These are phyloP conservation scores for Malassezia arunalokei DNA, from an alignment of 1,284 basidiomycete genomes.

Conservation along the genomic window DNA sequence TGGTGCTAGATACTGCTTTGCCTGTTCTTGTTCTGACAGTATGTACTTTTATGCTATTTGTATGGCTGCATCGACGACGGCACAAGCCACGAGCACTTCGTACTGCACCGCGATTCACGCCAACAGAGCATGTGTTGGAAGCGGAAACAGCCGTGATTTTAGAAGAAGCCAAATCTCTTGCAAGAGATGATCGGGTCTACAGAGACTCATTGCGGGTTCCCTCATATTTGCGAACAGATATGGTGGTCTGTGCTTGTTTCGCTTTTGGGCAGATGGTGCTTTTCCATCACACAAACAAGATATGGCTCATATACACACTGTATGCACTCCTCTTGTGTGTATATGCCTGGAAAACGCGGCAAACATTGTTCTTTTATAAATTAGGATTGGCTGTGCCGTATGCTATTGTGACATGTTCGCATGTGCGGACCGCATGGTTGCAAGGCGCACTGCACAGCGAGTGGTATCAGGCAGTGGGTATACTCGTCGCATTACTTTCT, in stretches of 20 bases:
- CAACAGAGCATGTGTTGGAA: not conserved
- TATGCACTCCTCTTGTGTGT: slow-evolving; percentile 12
- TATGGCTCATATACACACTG: not conserved
- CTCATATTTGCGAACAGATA: not conserved
- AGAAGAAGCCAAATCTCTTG: not conserved
- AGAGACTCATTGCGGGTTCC: not conserved
- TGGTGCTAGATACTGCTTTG: slow-evolving; percentile 2
- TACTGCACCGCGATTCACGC: not conserved
- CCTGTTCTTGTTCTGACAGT: not conserved
- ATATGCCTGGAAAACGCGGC: slow-evolving; percentile 20
- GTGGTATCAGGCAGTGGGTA: not conserved
- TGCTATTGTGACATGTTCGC: slow-evolving; percentile 11
- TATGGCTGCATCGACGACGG: too few relatives aligned
- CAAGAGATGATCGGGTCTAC: not conserved
- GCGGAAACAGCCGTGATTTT: not conserved
- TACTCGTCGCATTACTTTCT: slow-evolving; percentile 6
- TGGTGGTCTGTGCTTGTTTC: not conserved
- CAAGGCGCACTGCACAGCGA: too few relatives aligned
- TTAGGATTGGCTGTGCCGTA: slow-evolving; percentile 17
- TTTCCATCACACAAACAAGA: not conserved
- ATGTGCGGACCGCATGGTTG: slow-evolving; percentile 14
- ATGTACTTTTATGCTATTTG: not conserved
- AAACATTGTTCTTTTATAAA: slow-evolving; percentile 36
- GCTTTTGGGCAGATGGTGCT: not conserved
- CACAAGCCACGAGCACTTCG: too few relatives aligned